These are phyloP conservation scores for Olyra latifolia DNA, from an alignment of 176 grass and related monocot species.

Conservation along the genomic window DNA sequence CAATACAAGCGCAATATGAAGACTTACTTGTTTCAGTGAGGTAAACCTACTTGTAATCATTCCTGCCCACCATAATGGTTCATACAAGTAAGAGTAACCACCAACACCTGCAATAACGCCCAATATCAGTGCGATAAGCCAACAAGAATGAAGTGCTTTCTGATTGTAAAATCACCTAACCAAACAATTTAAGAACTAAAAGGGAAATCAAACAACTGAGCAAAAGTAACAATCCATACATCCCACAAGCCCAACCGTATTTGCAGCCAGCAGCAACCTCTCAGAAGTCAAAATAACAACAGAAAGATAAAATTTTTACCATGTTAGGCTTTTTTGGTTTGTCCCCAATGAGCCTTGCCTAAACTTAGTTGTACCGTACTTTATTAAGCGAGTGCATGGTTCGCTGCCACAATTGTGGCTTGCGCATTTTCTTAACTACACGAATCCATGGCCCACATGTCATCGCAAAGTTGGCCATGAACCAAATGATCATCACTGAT, in stretches of 20 bases:
- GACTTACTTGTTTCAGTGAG: slow-evolving; percentile 3
- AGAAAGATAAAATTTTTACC: too few species aligned
- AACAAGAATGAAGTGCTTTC: neutral
- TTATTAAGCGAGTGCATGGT: neutral
- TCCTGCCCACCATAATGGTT: slow-evolving; percentile 96
- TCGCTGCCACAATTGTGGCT: neutral
- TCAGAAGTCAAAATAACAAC: too few species aligned
- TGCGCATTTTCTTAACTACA: neutral
- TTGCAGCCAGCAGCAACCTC: too few species aligned
- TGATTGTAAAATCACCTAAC: neutral
- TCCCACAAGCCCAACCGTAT: too few species aligned
- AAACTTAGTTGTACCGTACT: neutral
- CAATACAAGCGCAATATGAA: slow-evolving; percentile 6
- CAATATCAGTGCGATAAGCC: neutral
- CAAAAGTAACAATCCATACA: too few species aligned
- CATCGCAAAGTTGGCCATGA: neutral
- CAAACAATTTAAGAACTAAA: too few species aligned
- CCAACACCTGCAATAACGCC: slow-evolving; percentile 64
- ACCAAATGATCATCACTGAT: neutral
- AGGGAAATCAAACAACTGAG: too few species aligned
- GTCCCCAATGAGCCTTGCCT: too few species aligned
- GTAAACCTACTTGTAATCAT: slow-evolving; percentile 88
- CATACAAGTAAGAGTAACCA: slow-evolving; percentile 94
- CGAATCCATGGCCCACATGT: neutral
- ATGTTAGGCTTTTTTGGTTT: too few species aligned